These are phyloP conservation scores for Kwoniella heveanensis DNA, from an alignment of 768 basidiomycete species.

Conservation along the genomic window DNA sequence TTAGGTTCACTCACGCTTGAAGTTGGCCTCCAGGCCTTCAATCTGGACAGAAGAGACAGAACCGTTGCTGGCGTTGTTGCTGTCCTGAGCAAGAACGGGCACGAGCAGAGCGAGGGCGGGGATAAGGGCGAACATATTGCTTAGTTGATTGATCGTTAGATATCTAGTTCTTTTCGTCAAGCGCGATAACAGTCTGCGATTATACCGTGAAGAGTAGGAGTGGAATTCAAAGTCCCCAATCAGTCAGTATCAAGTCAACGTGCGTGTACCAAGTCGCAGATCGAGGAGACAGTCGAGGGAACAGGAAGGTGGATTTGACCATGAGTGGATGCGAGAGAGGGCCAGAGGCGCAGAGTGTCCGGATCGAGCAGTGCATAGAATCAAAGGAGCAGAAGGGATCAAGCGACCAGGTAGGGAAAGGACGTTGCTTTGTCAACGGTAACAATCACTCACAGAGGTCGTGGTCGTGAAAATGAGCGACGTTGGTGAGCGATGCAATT, in stretches of 20 bases:
- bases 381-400: neutral
- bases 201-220: no score
- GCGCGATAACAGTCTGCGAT: no score
- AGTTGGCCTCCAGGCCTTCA: conserved; percentile 28
- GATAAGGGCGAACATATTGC: conserved; percentile 20
- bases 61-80: conserved; percentile 11
- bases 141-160: conserved; percentile 1
- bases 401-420: neutral
- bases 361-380: neutral
- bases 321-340: no score
- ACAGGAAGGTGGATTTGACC: no score
- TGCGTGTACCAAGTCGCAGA: no score
- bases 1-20: conserved; percentile 20
- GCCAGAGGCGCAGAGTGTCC: no score
- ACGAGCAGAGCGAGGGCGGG: conserved; percentile 25
- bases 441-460: neutral
- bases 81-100: conserved; percentile 19
- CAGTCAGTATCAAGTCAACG: no score
- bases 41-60: conserved; percentile 16
- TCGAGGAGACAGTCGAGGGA: no score
- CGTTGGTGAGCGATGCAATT: conserved; percentile 6
- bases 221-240: neutral
- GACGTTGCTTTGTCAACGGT: conserved; percentile 1
- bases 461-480: neutral
- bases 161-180: no score